phyloP scores from a whole-genome alignment of 495 filamentous ascomycete genomes.

The Jackrogersella multiformis region DNA sequence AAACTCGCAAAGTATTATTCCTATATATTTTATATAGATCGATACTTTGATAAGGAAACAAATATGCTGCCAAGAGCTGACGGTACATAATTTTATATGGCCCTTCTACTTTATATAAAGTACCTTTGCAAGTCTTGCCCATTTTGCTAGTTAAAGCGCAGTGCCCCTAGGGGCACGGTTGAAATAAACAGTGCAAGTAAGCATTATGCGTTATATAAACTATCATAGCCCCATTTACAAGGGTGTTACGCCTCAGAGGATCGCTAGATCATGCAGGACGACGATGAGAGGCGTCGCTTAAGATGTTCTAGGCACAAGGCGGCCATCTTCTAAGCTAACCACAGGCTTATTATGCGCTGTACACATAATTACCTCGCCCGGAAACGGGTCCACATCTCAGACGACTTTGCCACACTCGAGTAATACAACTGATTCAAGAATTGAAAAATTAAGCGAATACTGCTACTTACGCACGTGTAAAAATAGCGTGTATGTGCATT shows the following conservation, averaged over 20 bases:
- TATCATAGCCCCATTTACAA: neutral
- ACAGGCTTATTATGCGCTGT: neutral
- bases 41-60: no score
- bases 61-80: no score
- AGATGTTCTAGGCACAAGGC: no score
- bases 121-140: no score
- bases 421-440: neutral
- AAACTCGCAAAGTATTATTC: no score
- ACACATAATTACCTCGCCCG: neutral
- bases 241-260: neutral
- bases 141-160: no score
- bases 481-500: neutral
- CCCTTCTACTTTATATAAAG: no score
- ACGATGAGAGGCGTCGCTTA: neutral
- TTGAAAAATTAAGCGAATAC: neutral
- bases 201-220: neutral
- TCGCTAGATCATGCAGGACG: neutral
- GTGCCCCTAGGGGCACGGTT: no score
- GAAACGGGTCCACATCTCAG: neutral
- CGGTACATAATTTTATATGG: no score
- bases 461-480: neutral
- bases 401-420: neutral
- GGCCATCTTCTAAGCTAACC: neutral
- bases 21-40: no score
- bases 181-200: no score